phyloP scores from a whole-genome alignment of 148 eudicot species.

The Rhododendron henanense region DNA sequence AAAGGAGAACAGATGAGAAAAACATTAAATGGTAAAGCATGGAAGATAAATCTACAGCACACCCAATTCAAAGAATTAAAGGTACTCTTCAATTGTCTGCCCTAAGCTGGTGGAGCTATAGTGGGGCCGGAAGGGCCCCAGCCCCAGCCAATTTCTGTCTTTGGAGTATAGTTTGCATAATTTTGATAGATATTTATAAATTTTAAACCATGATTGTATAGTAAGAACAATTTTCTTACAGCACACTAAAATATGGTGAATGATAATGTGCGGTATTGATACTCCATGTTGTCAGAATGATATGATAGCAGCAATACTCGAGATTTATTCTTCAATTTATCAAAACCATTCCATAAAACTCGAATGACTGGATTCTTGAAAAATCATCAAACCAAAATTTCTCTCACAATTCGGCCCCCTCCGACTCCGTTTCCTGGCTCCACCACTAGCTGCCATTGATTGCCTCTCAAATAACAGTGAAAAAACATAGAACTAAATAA shows the following conservation, averaged over 20 bases:
- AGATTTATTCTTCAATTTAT: background rate
- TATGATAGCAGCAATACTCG: background rate
- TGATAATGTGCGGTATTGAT: background rate
- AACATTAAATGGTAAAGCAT: background rate
- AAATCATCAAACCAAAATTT: background rate
- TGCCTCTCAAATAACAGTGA: background rate
- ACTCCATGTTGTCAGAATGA: background rate
- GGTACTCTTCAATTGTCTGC: background rate
- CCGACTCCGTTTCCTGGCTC: background rate
- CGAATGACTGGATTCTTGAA: background rate
- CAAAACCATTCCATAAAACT: background rate
- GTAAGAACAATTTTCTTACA: background rate
- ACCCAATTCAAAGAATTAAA: background rate
- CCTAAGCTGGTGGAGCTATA: background rate
- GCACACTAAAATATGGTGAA: background rate
- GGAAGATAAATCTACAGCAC: background rate
- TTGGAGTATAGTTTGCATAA: background rate
- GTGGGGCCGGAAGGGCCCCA: background rate
- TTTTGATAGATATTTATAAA: background rate
- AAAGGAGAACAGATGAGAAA: background rate
- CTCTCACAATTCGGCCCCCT: background rate
- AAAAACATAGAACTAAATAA: background rate
- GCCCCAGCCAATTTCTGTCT: background rate
- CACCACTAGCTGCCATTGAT: background rate
- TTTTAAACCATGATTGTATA: background rate